Evolutionary conservation across 176 grass and related monocot genomes (phyloP), one percentile per base, ranked within the genome.

Genomic region (Triticum aestivum): DNA sequence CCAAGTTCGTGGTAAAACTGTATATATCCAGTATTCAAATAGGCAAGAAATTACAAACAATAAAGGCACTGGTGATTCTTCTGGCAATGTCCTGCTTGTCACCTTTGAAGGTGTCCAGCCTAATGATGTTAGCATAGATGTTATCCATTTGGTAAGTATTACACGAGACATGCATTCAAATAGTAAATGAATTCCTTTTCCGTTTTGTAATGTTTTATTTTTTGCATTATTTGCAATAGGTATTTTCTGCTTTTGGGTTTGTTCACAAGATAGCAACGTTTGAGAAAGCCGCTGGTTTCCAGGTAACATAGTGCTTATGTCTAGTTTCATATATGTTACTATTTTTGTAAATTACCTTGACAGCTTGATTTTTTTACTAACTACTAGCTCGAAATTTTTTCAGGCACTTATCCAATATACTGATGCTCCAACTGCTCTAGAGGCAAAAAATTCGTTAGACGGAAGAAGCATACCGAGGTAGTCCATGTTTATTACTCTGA

Each of bases 231-330:
- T 66, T 75, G 1, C 38, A 39, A 13, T 37, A 99, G 97, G 97
- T 99, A 75, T 99, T 99, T 82, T 99, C 97, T 37, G 97, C 97
- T 64, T 99, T 94, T 85, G 97, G 97, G 4, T 99, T 93, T 79
- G 97, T 99, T 78, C 97, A 96, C 89, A 99, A 99, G 84, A 94
- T 99, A 86, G 97, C 97, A 66, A 99, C 97, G n/a, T 99, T 99
- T 75, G 94, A 98, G 90, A 98, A 98, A 84, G 92, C 97, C 79
- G 96, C 96, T 86, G 96, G 97, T 75, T 98, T 98, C 88, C 94
- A 96, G 92, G 93, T 98, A 85, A 84, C 18, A 67, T 69, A 80
- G 32, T 77, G 34, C 47, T 85, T 85, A 38, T 42, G 38, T 52
- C 5, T 6, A 64, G 14, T 33, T 77, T 11, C 63, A 63, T 78